These are phyloP conservation scores for Debaryomyces prosopidis DNA, from an alignment of 805 yeast genomes.

Conservation along the genomic window DNA sequence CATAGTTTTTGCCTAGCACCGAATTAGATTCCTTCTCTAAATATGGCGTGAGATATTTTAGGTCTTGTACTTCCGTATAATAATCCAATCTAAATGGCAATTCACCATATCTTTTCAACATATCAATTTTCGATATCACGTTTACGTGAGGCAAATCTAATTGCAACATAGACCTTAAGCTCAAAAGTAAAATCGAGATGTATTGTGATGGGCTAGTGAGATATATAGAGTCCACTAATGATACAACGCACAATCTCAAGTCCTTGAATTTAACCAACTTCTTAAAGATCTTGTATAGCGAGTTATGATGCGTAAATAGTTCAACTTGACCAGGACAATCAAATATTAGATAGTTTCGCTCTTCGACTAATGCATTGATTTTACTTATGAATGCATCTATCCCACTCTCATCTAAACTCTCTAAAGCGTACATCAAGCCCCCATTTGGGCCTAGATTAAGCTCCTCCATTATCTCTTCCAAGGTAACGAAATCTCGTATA, in stretches of 20 bases:
- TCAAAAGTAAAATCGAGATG: constrained; percentile 73
- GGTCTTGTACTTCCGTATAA: constrained; percentile 90
- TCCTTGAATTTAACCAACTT: constrained; percentile 55
- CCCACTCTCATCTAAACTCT: constrained; percentile 47
- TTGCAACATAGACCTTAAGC: constrained; percentile 90
- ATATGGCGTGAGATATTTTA: constrained; percentile 64
- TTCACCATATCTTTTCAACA: constrained; percentile 72
- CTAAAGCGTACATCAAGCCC: constrained; percentile 61
- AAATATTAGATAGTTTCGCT: constrained; percentile 65
- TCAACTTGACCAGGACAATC: constrained; percentile 98
- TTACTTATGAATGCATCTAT: constrained; percentile 56
- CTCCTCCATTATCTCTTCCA: constrained; percentile 84
- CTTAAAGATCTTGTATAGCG: constrained; percentile 68
- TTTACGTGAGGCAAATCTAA: constrained; percentile 90
- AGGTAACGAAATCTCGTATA: constrained; percentile 70
- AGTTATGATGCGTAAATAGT: constrained; percentile 84
- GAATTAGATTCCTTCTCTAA: constrained; percentile 73
- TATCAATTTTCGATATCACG: constrained; percentile 88
- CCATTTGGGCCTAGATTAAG: constrained; percentile 94
- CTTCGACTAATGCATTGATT: constrained; percentile 54
- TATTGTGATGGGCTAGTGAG: constrained; percentile 88
- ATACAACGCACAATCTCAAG: constrained; percentile 79
- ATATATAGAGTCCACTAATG: constrained; percentile 79
- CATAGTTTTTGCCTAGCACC: constrained; percentile 58
- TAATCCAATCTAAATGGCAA: constrained; percentile 81